Evolutionary conservation across 1,139 yeast species (phyloP), one percentile per base, ranked within the genome.

Genomic region (Groenewaldozyma sp.): DNA sequence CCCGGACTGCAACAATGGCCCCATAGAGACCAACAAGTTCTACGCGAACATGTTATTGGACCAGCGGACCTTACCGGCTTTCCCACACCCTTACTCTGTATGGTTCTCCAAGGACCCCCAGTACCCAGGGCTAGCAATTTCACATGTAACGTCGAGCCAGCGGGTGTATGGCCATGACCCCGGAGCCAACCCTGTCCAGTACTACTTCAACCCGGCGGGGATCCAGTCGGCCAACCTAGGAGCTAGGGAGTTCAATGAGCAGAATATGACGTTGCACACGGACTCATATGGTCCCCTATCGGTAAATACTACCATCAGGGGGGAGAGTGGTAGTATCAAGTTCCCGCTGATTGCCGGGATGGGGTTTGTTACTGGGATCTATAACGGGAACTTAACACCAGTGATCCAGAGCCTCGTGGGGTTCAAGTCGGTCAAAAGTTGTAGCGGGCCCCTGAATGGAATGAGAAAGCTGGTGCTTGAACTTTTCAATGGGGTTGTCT

Each of bases 11-110:
- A 16, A 37, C 13, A 41, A 37, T n/a, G 10, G 55, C 13, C 84
- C 94, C 4, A 69, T 77, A 35, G 76, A 76, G 47, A 86, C 96
- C 16, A 87, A 87, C 63, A 84, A 86, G 57, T 87, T 84, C 59
- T 86, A 82, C 57, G 80, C 83, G 7, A 87, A 87, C 60, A 63
- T 86, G 56, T 63, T 84, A 45, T 70, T 87, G 19, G 91, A 70
- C 1, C 63, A 64, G 31, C 91, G 82, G 54, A 71, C 73, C 9
- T 62, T 73, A 40, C 80, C 74, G 2, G 73, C 79, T 3, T 84
- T 83, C 79, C 74, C 94, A 1, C 87, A 80, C 52, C 96, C 96
- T 1, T 86, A 83, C 55, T 77, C 86, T 1, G 60, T 86, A 33
- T 83, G 84, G 78, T 77, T 67, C 58, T 63, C 74, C 3, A 64